Evolutionary conservation across 805 yeast genomes (phyloP).

Genomic region (Pichia cabralensis): DNA sequence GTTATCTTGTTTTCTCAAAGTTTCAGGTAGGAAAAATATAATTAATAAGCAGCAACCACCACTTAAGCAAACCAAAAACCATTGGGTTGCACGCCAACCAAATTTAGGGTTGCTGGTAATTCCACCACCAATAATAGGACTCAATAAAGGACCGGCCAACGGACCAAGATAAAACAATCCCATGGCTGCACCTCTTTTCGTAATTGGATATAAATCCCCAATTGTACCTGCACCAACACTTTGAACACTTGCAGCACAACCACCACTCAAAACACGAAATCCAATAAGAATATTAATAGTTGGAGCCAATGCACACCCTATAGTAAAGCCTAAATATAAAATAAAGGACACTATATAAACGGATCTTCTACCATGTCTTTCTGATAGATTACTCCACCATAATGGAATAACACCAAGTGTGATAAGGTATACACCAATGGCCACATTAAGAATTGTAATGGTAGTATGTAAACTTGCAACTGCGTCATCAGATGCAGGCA

Average conservation of each 20-base stretch:
- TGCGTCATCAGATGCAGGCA: constrained; percentile 66
- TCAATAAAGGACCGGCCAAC: constrained; percentile 66
- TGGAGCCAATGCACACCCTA: constrained; percentile 64
- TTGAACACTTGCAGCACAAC: constrained; percentile 77
- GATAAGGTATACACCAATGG: constrained; percentile 70
- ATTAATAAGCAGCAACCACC: constrained; percentile 42
- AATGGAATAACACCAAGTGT: constrained; percentile 72
- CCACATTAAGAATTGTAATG: constrained; percentile 54
- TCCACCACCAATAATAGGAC: constrained; percentile 77
- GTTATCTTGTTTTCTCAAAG: constrained; percentile 55
- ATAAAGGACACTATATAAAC: constrained; percentile 62
- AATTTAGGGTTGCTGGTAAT: constrained; percentile 44
- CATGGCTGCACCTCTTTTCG: constrained; percentile 68
- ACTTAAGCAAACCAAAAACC: constrained; percentile 66
- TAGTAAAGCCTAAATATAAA: constrained; percentile 52
- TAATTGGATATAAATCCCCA: constrained; percentile 57
- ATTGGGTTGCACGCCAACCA: constrained; percentile 88
- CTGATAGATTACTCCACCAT: constrained; percentile 84
- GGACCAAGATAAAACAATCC: constrained; percentile 78
- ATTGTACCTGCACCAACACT: constrained; percentile 87
- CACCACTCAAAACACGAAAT: constrained; percentile 66
- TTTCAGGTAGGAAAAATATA: constrained; percentile 64
- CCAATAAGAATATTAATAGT: constrained; percentile 53
- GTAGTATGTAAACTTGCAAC: constrained; percentile 44
- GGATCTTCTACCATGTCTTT: constrained; percentile 62